These are phyloP conservation scores for Ceratobasidium sp. DNA, from an alignment of 1,284 basidiomycete species.

Conservation along the genomic window DNA sequence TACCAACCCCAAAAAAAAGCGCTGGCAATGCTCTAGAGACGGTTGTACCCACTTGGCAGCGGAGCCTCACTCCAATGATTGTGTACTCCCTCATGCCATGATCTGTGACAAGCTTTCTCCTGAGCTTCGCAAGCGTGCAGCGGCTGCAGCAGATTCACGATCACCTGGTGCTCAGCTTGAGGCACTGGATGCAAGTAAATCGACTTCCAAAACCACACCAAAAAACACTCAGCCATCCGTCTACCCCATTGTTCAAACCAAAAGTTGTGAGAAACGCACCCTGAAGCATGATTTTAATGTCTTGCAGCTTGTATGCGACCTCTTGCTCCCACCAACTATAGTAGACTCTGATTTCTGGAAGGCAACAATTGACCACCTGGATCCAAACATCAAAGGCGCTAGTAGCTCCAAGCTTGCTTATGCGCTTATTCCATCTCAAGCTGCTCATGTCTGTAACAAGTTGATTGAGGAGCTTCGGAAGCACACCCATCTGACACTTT, in stretches of 20 bases:
- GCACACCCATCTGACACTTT: constrained; percentile 10
- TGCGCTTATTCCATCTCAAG: neutral
- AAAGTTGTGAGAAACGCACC: neutral
- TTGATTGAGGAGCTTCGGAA: neutral
- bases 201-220: neutral
- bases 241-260: neutral
- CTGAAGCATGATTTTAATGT: neutral
- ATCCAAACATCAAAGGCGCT: neutral
- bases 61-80: neutral
- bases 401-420: neutral
- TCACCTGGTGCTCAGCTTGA: neutral
- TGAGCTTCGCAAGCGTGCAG: neutral
- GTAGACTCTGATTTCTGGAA: neutral
- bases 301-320: neutral
- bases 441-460: neutral
- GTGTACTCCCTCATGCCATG: neutral
- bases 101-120: neutral
- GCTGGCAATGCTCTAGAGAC: neutral
- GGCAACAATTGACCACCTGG: neutral
- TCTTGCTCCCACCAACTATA: neutral
- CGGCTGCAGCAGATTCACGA: neutral
- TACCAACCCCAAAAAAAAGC: neutral
- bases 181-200: neutral
- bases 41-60: neutral
- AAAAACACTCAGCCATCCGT: neutral